Conservation (phyloP, 163 green algal genomes). For the Scenedesmus sp. region DNA sequence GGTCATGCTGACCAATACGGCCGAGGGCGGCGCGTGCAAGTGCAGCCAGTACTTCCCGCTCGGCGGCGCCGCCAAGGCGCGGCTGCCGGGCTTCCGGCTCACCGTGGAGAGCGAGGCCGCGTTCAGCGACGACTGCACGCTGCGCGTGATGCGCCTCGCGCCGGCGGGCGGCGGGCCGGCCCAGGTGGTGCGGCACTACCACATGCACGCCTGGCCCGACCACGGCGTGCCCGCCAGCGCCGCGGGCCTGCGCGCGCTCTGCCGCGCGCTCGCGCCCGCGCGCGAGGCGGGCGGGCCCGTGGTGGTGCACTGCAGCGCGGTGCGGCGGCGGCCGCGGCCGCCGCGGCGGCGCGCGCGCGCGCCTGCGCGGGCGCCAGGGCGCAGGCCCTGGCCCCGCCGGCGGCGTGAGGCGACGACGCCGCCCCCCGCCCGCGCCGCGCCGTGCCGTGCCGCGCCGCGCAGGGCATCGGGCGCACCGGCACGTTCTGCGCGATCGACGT, state of each 20-base stretch:
- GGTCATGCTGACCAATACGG: conserved; percentile 85
- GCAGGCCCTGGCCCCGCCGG: too few species aligned
- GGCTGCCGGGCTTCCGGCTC: conserved; percentile 8
- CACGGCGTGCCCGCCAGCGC: conserved; percentile 75
- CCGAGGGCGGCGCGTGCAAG: conserved; percentile 58
- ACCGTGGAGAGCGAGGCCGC: too few species aligned
- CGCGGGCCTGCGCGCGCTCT: conserved; percentile 27
- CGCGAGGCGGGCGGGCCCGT: conserved; percentile 24
- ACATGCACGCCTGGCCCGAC: conserved; percentile 85
- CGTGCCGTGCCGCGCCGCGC: too few species aligned
- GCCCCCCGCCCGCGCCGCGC: too few species aligned
- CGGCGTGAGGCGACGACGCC: too few species aligned
- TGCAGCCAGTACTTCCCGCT: conserved; percentile 77
- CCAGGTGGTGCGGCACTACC: conserved; percentile 58
- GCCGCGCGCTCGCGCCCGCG: conserved; percentile 35
- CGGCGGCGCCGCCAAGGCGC: conserved; percentile 3
- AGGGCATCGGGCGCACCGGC: conserved; percentile 83
- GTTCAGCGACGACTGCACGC: conserved; percentile 40
- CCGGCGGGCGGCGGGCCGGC: background rate
- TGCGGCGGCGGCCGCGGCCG: background rate
- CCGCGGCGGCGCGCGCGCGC: too few species aligned
- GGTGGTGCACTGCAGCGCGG: conserved; percentile 56
- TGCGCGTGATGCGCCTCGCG: conserved; percentile 25
- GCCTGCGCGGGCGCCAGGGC: too few species aligned
- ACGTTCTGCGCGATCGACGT: conserved; percentile 64